Base-by-base conservation (phyloP, 2,329 filamentous ascomycete genomes). In the Hymenoscyphus repandus region DNA sequence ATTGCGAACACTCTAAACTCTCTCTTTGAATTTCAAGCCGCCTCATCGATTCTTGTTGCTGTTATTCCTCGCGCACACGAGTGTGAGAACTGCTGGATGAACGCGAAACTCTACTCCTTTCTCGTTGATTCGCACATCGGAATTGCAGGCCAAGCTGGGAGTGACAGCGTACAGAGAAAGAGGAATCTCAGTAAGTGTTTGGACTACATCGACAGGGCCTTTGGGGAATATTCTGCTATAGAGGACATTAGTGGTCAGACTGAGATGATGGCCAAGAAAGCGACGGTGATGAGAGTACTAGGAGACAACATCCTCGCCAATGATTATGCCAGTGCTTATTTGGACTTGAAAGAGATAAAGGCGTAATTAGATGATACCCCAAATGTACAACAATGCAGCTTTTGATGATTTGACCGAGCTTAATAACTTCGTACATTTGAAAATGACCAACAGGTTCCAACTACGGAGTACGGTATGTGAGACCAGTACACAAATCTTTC, bases 111-210 rank as follows among this genome's bases (percentile, higher is more conserved):
- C 12, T 85, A 85, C 64, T 77, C 76, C 1, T 69, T 77, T 12
- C 72, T 86, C 7, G 81, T 77, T 0, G 84, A 88, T 62, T 77
- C 81, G 0, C 76, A 80, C 54, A 81, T 88, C 68, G 85, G 85
- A 0, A 67, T 83, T 50, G 84, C 83, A 1, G 78, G 82, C 34
- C 56, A 73, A 58, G 62, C 54, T 53, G 57, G 66, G 58, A 58
- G 61, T 53, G 53, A 52, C 11, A 63, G 66, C 5, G 59, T 65
- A 3, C 69, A 70, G 50, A 65, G 70, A 45, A 77, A 74, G 46
- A 73, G 78, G 57, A 70, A 74, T 56, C 62, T 81, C 15, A 75
- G 72, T 13, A 70, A 70, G 38, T 57, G 55, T 32, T 47, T 65
- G 31, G 59, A 64, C 17, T 64, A 59, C 38, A 55, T 65, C 34